Conservation (phyloP, 495 filamentous ascomycete genomes). For the Penicillium roqueforti region DNA sequence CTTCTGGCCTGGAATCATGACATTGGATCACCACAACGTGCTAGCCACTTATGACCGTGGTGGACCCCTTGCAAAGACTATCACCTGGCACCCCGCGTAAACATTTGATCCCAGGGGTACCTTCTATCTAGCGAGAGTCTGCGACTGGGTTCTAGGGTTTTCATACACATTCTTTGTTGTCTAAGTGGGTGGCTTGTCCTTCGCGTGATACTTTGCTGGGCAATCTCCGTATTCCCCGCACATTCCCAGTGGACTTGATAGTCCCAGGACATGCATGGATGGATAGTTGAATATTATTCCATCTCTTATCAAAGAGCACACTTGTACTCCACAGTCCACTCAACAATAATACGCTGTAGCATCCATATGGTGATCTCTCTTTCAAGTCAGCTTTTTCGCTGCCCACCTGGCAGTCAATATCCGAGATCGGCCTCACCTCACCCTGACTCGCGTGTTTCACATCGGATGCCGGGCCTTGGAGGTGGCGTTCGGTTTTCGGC, state of each 20-base stretch:
- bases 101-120: background rate
- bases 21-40: conserved; percentile 32
- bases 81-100: conserved; percentile 25
- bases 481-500: background rate
- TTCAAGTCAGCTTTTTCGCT: too few species aligned
- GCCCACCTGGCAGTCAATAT: background rate
- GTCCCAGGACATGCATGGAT: background rate
- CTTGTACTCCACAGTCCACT: background rate
- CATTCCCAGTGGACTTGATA: background rate
- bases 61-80: conserved; percentile 34
- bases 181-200: background rate
- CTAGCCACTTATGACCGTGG: conserved; percentile 42
- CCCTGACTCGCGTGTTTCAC: background rate
- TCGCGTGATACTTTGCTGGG: background rate
- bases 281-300: background rate
- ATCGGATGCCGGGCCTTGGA: background rate
- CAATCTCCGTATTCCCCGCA: background rate
- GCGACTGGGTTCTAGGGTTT: background rate
- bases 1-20: conserved; percentile 44
- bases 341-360: background rate
- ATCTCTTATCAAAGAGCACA: background rate
- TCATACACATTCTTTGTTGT: background rate
- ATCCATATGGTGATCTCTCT: too few species aligned
- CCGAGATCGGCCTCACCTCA: background rate
- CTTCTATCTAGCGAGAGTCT: background rate